Base-by-base conservation (phyloP, 768 basidiomycete genomes). In the Megacollybia marginata region DNA sequence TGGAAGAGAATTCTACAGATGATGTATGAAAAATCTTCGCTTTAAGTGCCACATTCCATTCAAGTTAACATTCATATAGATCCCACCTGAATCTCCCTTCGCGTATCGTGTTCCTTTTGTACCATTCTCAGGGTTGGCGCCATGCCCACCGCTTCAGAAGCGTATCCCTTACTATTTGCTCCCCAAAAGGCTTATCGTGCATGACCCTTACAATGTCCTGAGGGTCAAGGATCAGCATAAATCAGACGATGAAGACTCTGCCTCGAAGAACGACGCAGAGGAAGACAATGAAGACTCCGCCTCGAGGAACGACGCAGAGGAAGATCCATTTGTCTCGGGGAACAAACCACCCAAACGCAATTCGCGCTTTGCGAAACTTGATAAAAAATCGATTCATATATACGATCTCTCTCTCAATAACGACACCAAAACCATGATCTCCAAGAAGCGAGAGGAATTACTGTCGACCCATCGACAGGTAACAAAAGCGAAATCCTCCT, bases 121-220 rank as follows among this genome's bases (percentile, higher is more conserved):
- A 1, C 75, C 75, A 0, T 76, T 74, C 51, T 53, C 53, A 18
- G 34, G 20, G 5, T n/a, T 44, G 20, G 31, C 51, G 40, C 46
- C 58, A 0, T 54, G 23, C 23, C 23, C 57, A 10, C 34, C 34
- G 4, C 65, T 73, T 20, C 65, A 70, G 50, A 59, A 68, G 4
- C 61, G 60, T 4, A 55, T 73, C 32, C 65, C 69, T 0, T 49
- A 62, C 5, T 49, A 66, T 34, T 56, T 69, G 4, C 62, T 73
- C 16, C 75, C 75, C 0, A 51, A 67, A 55, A 71, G 56, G 16
- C 60, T 76, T 9, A 52, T 69, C 19, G 70, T 76, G 1, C 74
- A 76, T 48, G 74, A 75, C 49, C 73, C 74, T 0, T 73, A 62
- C 54, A 56, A 58, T 47, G 38, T 69, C 9, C 64, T 74, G 32